phyloP scores from a whole-genome alignment of 163 green algal genomes.

The Coccomyxa subellipsoidea region DNA sequence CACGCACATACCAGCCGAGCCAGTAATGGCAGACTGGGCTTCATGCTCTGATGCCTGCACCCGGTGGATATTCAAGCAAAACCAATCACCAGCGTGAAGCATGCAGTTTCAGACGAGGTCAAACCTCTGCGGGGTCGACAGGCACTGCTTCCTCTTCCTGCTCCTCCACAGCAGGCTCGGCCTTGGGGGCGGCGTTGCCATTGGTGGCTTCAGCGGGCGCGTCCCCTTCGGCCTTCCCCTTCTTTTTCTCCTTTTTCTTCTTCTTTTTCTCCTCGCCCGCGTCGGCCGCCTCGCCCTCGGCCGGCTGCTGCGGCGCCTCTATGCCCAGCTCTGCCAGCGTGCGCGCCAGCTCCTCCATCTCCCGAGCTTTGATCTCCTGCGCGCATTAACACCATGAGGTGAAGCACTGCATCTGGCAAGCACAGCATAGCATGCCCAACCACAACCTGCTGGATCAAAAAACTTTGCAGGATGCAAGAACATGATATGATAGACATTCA shows the following conservation, averaged over 20 bases:
- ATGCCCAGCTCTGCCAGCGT: slow-evolving; percentile 43
- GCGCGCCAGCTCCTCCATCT: slow-evolving; percentile 18
- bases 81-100: not conserved
- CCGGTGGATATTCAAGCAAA: slow-evolving; percentile 13
- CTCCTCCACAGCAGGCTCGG: not conserved
- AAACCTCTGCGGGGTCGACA: slow-evolving; percentile 3
- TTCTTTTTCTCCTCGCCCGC: slow-evolving; percentile 30
- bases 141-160: not conserved
- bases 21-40: too few species aligned
- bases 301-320: slow-evolving; percentile 10
- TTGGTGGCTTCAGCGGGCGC: not conserved
- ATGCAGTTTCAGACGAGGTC: not conserved
- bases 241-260: slow-evolving; percentile 33
- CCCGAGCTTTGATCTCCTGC: slow-evolving; percentile 14
- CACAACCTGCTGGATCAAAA: too few species aligned
- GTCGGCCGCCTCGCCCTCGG: not conserved
- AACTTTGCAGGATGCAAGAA: too few species aligned
- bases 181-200: not conserved
- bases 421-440: not conserved
- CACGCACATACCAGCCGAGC: too few species aligned
- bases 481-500: too few species aligned
- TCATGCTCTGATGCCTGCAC: too few species aligned
- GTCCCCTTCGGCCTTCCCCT: not conserved
- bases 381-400: not conserved
- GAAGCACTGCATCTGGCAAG: too few species aligned